Evolutionary conservation across 179 eudicot species (phyloP), one percentile per base, ranked within the genome.

Genomic region (Camellia oleifera): DNA sequence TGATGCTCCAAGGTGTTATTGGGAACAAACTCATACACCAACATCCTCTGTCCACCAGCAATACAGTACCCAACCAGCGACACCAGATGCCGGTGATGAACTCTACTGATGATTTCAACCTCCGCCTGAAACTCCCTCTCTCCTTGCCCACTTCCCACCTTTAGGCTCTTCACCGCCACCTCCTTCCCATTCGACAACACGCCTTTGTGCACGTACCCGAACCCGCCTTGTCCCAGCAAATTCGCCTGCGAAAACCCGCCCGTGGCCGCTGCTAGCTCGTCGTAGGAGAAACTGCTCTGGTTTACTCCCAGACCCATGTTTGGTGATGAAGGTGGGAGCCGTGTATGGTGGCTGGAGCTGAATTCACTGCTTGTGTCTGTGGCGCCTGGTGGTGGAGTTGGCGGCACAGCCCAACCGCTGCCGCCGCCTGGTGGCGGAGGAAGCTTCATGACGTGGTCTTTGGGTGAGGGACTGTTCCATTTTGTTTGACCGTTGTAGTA

Each of bases 101-200:
- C 97, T 15, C 99, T 89, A 76, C 97, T 96, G 77, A 96, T 94
- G 66, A 96, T 96, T 71, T 96, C 99, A 45, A 96, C 98, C 87
- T 94, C 98, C 0, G 98, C 90, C 71, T 87, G 93, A 65, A 96
- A 96, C 76, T 96, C 99, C 75, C 99, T 75, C 44, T 96, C 99
- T 0, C 99, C 99, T 81, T 96, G 99, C 7, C 99, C 99, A 20
- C 98, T 94, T 4, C 98, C 99, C 1, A 90, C 44, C 76, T 94
- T 94, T 23, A 97, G 88, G 77, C 98, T 88, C 83, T 94, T 97
- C 1, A 97, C 94, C 0, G 99, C 99, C 12, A 96, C 87, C 69
- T 77, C 90, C 78, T 79, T 91, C 0, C 98, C 97, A 70, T 85
- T 87, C 4, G 97, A 87, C 77, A 96, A 65, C 56, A 88, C 82